phyloP scores from a whole-genome alignment of 208 protist genomes.

The Acanthamoeba lenticulata region DNA sequence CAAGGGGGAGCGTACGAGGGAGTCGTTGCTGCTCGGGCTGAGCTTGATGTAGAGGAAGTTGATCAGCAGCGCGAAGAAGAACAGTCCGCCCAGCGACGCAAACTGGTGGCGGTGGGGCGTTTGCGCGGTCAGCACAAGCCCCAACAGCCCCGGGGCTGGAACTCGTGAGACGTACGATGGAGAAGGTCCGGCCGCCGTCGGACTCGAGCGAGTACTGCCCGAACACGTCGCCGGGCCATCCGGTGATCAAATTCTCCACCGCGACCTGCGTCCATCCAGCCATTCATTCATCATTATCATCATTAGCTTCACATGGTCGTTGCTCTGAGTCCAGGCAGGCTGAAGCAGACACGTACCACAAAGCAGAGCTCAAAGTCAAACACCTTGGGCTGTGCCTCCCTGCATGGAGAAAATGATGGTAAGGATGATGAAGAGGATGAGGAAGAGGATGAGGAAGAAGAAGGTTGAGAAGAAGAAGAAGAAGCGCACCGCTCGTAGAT shows the following conservation, averaged over 20 bases:
- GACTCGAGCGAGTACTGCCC: neutral
- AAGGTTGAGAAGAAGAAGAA: too few relatives aligned
- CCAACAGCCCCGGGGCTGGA: too few relatives aligned
- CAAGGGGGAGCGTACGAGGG: neutral
- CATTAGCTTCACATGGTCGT: too few relatives aligned
- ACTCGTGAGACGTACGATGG: neutral
- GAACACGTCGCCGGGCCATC: conserved; percentile 37
- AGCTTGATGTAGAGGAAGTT: conserved; percentile 33
- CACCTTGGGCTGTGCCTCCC: neutral
- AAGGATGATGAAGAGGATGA: neutral
- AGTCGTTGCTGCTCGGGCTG: conserved; percentile 9
- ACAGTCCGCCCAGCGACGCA: neutral
- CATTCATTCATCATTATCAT: neutral
- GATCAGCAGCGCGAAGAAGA: conserved; percentile 48
- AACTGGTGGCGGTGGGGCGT: neutral
- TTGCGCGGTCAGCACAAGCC: too few relatives aligned
- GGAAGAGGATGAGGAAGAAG: neutral
- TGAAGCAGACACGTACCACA: neutral
- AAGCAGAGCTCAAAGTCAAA: neutral
- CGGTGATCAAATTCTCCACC: conserved; percentile 1
- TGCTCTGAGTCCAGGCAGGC: too few relatives aligned
- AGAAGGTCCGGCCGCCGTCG: neutral
- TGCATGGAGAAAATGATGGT: neutral
- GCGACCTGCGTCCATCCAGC: neutral
- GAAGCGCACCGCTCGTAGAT: neutral